Conservation (phyloP, 2,329 filamentous ascomycete genomes). For the Alternaria incomplexa region DNA sequence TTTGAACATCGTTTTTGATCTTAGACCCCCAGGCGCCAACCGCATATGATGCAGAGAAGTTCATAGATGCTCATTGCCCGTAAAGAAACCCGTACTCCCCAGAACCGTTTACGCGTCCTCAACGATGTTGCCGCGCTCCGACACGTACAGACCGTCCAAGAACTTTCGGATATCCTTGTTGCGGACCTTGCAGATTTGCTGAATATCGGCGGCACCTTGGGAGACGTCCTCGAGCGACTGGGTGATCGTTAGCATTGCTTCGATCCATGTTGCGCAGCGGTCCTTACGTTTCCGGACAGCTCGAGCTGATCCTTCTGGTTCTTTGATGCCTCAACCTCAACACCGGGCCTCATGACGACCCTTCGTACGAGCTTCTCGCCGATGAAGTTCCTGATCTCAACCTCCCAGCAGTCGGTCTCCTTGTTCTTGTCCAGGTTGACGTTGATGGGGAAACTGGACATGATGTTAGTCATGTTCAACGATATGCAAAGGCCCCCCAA, state of each 20-base stretch:
- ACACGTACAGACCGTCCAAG: constrained; percentile 99
- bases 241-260: constrained; percentile 23
- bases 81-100: constrained; percentile 48
- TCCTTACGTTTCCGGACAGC: constrained; percentile 76
- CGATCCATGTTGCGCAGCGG: background rate
- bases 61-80: constrained; percentile 50
- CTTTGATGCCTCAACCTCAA: constrained; percentile 88
- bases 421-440: constrained; percentile 97
- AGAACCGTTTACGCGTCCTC: constrained; percentile 59
- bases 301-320: constrained; percentile 97
- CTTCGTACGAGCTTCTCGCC: constrained; percentile 98
- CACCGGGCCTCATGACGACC: constrained; percentile 86
- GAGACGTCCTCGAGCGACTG: constrained; percentile 90
- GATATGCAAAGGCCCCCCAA: background rate
- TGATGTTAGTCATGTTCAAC: constrained; percentile 19
- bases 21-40: constrained; percentile 48
- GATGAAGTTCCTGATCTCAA: constrained; percentile 86
- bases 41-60: constrained; percentile 49
- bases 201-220: constrained; percentile 97
- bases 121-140: constrained; percentile 94
- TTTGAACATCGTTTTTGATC: constrained; percentile 50
- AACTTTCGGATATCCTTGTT: constrained; percentile 99
- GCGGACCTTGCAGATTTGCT: constrained; percentile 98
- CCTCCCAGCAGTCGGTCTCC: constrained; percentile 85
- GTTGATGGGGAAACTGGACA: constrained; percentile 92